phyloP scores from a whole-genome alignment of 148 eudicot genomes.

The Polygonum maritimum region DNA sequence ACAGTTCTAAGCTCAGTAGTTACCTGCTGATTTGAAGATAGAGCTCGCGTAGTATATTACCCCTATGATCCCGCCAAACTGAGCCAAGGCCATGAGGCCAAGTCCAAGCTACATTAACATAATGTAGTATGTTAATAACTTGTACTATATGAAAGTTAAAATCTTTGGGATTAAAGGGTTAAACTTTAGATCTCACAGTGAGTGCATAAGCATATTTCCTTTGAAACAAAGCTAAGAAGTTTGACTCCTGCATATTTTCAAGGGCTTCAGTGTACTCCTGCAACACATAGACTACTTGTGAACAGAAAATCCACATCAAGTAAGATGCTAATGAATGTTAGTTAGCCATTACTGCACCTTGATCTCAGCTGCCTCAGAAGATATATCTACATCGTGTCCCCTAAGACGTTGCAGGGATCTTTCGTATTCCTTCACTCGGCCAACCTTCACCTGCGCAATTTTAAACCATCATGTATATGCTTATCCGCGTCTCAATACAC shows the following conservation, averaged over 20 bases:
- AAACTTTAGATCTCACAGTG: slow-evolving; percentile 19
- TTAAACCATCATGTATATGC: neutral
- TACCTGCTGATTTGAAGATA: slow-evolving; percentile 48
- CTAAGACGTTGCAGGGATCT: slow-evolving; percentile 43
- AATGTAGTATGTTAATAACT: neutral
- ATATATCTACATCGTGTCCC: slow-evolving; percentile 40
- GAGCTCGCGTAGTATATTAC: slow-evolving; percentile 38
- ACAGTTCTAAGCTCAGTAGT: neutral
- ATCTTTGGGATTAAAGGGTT: neutral
- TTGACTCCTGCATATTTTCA: slow-evolving; percentile 14
- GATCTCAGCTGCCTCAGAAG: slow-evolving; percentile 55
- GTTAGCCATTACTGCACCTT: slow-evolving; percentile 26
- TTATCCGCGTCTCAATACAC: neutral
- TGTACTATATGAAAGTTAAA: neutral
- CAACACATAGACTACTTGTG: neutral
- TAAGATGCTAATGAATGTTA: neutral
- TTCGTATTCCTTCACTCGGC: slow-evolving; percentile 32
- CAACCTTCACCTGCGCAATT: slow-evolving; percentile 44
- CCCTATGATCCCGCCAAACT: slow-evolving; percentile 41
- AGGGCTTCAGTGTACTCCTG: slow-evolving; percentile 24
- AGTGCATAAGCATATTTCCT: slow-evolving; percentile 32
- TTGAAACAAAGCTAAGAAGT: slow-evolving; percentile 22
- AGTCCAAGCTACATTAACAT: slow-evolving; percentile 34
- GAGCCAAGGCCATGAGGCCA: slow-evolving; percentile 42
- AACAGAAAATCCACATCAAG: too few species aligned